A percentile compares a stretch with the other conserved stretches of the same genome.
Conservation (phyloP, 2,329 filamentous ascomycete species). For the Aspergillus pseudoglaucus region DNA sequence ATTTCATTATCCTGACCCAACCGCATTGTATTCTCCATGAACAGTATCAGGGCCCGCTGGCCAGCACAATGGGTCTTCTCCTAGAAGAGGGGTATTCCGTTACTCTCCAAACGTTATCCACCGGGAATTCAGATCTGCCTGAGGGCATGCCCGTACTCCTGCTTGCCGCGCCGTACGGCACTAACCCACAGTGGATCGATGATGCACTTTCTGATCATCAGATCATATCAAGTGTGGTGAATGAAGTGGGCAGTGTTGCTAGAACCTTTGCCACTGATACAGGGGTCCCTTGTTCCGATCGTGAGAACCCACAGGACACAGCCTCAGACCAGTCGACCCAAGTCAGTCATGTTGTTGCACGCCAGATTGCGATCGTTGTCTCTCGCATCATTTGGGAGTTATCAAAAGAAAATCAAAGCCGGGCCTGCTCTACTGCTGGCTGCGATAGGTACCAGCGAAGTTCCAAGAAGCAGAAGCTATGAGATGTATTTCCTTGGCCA, state of each 20-base stretch:
- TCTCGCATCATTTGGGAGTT: background rate
- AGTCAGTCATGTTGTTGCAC: background rate
- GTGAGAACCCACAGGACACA: background rate
- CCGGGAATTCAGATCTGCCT: background rate
- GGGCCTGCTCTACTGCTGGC: background rate
- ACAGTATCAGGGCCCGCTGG: background rate
- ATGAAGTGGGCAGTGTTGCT: background rate
- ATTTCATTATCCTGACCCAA: conserved; percentile 2
- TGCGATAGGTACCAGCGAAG: background rate
- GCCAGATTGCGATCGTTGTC: background rate
- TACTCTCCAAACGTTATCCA: background rate
- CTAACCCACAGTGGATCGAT: conserved; percentile 1
- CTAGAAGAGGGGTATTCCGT: conserved; percentile 1
- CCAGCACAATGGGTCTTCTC: conserved; percentile 1
- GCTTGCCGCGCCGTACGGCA: conserved; percentile 1
- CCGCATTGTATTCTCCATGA: background rate
- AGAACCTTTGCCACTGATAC: too few species aligned
- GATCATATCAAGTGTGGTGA: background rate
- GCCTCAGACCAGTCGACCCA: background rate
- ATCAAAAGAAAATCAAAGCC: background rate
- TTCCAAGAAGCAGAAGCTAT: background rate
- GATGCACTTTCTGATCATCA: conserved; percentile 1
- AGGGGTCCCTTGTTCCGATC: background rate
- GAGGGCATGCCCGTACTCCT: background rate
- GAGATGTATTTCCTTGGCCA: background rate